A percentile compares a stretch with the other conserved stretches of the same genome.
These are phyloP conservation scores for Endocladia muricata DNA, from an alignment of 31 red algal species.

Conservation along the genomic window DNA sequence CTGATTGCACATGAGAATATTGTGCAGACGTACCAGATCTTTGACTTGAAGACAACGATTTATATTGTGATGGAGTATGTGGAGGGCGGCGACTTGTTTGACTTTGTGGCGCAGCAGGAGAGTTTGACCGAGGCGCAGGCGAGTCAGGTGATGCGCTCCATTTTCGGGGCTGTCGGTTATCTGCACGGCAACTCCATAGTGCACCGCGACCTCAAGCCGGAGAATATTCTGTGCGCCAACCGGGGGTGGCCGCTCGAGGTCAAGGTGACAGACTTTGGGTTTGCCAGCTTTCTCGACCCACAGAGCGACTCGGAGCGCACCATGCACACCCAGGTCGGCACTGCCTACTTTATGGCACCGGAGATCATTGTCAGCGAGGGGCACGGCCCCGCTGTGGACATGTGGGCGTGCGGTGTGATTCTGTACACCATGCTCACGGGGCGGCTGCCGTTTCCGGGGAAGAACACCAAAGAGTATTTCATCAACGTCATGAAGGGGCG, in stretches of 20 bases:
- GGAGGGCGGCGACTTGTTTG: constrained; percentile 87
- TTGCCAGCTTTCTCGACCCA: constrained; percentile 76
- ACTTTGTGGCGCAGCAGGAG: constrained; percentile 62
- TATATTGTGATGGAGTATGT: constrained; percentile 95
- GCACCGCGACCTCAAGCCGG: constrained; percentile 84
- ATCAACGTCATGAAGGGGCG: constrained; percentile 49
- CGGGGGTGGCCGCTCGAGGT: constrained; percentile 52
- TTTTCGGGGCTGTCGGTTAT: constrained; percentile 75
- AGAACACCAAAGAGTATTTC: constrained; percentile 69
- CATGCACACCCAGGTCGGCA: constrained; percentile 60
- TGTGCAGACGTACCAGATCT: constrained; percentile 82
- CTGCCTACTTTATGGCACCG: constrained; percentile 83
- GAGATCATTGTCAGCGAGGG: constrained; percentile 67
- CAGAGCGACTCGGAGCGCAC: constrained; percentile 29
- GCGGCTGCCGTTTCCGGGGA: constrained; percentile 73
- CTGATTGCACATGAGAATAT: constrained; percentile 70
- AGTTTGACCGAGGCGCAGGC: constrained; percentile 63
- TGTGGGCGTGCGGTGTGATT: constrained; percentile 79
- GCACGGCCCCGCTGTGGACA: constrained; percentile 72
- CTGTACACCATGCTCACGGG: constrained; percentile 77
- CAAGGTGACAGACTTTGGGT: constrained; percentile 85
- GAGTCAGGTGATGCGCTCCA: constrained; percentile 53
- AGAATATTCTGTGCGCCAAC: constrained; percentile 83
- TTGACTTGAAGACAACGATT: constrained; percentile 73
- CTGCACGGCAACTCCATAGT: constrained; percentile 68